A percentile compares a stretch with the other conserved stretches of the same genome.
These are phyloP conservation scores for Colletotrichum chlorophyti DNA, from an alignment of 2,329 filamentous ascomycete genomes.

Conservation along the genomic window DNA sequence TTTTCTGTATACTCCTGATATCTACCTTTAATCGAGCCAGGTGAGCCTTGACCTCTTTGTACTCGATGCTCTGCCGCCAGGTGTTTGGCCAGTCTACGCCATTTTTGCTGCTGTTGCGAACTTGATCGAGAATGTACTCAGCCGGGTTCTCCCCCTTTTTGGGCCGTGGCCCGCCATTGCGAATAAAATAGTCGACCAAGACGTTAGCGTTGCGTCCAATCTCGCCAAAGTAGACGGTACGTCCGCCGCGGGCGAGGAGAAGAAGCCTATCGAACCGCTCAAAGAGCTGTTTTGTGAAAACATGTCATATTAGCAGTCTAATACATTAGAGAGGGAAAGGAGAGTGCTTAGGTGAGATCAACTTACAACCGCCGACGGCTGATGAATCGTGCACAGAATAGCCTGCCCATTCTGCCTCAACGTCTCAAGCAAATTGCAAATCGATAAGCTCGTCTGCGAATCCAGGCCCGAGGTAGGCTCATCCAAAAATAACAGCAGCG, in stretches of 20 bases:
- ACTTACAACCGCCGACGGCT: conserved; percentile 48
- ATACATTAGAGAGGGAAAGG: neutral
- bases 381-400: conserved; percentile 60
- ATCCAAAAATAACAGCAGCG: conserved; percentile 76
- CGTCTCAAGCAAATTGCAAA: conserved; percentile 74
- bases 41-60: conserved; percentile 38
- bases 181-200: conserved; percentile 65
- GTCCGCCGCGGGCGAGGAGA: conserved; percentile 60
- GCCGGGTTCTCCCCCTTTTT: conserved; percentile 66
- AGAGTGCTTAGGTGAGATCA: fast-evolving
- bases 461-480: conserved; percentile 81
- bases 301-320: neutral
- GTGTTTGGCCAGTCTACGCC: conserved; percentile 48
- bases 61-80: conserved; percentile 45
- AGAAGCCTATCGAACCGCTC: conserved; percentile 62
- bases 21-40: conserved; percentile 33
- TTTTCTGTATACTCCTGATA: conserved; percentile 31
- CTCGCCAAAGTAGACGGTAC: conserved; percentile 65
- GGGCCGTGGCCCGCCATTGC: conserved; percentile 63
- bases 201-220: conserved; percentile 57
- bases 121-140: conserved; percentile 68
- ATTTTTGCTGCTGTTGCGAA: conserved; percentile 53
- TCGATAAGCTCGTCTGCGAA: conserved; percentile 77
- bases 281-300: conserved; percentile 44
- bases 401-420: conserved; percentile 58